Base-by-base conservation (phyloP, 352 stramenopile species). In the Phytophthora colocasiae region DNA sequence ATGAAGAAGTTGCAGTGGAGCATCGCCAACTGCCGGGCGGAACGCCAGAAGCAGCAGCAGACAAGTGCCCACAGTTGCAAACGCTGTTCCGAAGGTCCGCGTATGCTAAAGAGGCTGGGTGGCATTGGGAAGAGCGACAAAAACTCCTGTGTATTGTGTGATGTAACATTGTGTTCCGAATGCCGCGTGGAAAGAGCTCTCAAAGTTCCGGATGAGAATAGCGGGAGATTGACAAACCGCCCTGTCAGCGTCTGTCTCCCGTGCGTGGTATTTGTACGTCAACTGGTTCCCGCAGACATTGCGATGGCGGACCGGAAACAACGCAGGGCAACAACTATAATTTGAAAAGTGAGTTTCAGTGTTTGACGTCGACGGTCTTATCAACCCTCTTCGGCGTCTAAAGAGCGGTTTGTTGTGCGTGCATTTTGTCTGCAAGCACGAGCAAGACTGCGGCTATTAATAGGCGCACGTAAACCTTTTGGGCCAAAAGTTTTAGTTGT, bases 1-100 rank as follows among this genome's bases (percentile, higher is more conserved):
- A 56, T 66, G 47, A 71, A 74, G 41, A 70, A 71, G 26, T 34
- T 74, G 36, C 66, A 67, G 49, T 71, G 66, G 60, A 51, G 53
- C 22, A 51, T 73, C 1, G 38, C 47, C 1, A 62, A 58, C 43
- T 40, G 50, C 22, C 38, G 39, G 2, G 9, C 26, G n/a, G 56
- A 66, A n/a, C 44, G 44, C 24, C 43, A 57, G 24, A 62, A 58
- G 19, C 26, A 59, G 9, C 47, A 68, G 40, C 27, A 67, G 5
- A 48, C 56, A 22, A 43, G 38, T 15, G 5, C 43, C 24, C 19
- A 15, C 17, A 6, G 50, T 4, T 63, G 44, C 14, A 71, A 43
- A 47, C 45, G 26, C 4, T 71, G 63, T 32, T 58, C 63, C 1
- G 50, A 61, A 24, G 29, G 43, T 15, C 48, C 24, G 26, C 50